Base-by-base conservation (phyloP, 148 eudicot genomes). In the Nepenthes mirabilis region DNA sequence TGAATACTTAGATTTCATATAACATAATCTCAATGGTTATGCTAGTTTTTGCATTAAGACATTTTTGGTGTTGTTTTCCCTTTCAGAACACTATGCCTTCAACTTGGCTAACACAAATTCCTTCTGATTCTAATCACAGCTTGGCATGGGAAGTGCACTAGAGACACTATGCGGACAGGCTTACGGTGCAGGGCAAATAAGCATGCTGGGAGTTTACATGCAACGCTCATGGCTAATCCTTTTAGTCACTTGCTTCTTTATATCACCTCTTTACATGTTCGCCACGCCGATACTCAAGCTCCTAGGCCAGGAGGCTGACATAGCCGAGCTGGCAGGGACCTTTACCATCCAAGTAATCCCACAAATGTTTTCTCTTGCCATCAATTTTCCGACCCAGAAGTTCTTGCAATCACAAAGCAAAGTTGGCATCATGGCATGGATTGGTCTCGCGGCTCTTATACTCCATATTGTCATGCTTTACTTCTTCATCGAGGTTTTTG, bases 121-220 rank as follows among this genome's bases (percentile, higher is more conserved):
- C 55, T 34, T 33, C 11, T 33, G 52, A 32, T 23, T 36, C 52
- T 23, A 23, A 51, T 13, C 45, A 34, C 82, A 91, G 97, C 71
- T 91, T 62, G 97, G 97, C 12, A 91, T 91, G 97, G 84, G 90
- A 57, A 91, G 97, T 73, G 97, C 97, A 14, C 75, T 91, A 11
- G 97, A 91, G 78, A 91, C 97, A 3, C 63, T 91, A 40, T 91
- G 97, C 57, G 97, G 97, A 54, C 97, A 91, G 72, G 97, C 95
- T 34, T 91, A 66, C 65, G 97, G 97, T 2, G 97, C 97, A 14
- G 97, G 97, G 9, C 93, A 83, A 63, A 61, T 83, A 6, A 74
- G 83, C 35, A 85, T 91, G 96, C 75, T 91, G 11, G 97, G 97
- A 37, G 75, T 88, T 1, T 91, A 91, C 79, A 83, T 91, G 94